Evolutionary conservation across 2,329 filamentous ascomycete species (phyloP).

Genomic region (Diplodia mutila): DNA sequence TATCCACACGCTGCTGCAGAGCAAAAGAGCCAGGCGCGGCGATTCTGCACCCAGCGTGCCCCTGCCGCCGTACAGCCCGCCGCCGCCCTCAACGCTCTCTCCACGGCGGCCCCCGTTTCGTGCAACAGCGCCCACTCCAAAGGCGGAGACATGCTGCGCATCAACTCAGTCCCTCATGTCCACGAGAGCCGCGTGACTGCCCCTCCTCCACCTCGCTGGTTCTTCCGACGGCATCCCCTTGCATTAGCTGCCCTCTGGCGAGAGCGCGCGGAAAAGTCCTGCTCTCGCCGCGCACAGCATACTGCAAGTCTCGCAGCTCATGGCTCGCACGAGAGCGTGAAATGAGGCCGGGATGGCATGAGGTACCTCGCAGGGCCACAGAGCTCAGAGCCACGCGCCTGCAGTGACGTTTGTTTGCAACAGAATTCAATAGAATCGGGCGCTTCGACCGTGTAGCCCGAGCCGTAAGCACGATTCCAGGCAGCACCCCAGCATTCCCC

Average conservation of each 20-base stretch:
- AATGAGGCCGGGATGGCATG: background rate
- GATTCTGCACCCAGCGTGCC: conserved; percentile 3
- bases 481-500: conserved; percentile 13
- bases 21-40: conserved; percentile 8
- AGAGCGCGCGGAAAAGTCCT: conserved; percentile 1
- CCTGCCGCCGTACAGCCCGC: background rate
- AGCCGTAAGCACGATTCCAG: conserved; percentile 13
- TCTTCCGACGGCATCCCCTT: conserved; percentile 11
- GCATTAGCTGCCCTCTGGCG: conserved; percentile 3
- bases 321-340: conserved; percentile 20
- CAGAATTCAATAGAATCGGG: conserved; percentile 23
- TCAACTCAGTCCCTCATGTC: background rate
- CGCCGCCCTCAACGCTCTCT: conserved; percentile 16
- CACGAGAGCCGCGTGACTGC: conserved; percentile 18
- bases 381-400: conserved; percentile 16
- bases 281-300: conserved; percentile 11
- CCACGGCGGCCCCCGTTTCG: conserved; percentile 6
- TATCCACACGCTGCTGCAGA: conserved; percentile 4
- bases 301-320: conserved; percentile 19
- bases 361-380: background rate
- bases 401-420: conserved; percentile 15
- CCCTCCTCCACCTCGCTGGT: conserved; percentile 9
- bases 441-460: conserved; percentile 16
- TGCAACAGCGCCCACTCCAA: background rate
- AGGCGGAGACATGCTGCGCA: conserved; percentile 3